Evolutionary conservation across 352 stramenopile species (phyloP).

Genomic region (Pythium myriotylum): DNA sequence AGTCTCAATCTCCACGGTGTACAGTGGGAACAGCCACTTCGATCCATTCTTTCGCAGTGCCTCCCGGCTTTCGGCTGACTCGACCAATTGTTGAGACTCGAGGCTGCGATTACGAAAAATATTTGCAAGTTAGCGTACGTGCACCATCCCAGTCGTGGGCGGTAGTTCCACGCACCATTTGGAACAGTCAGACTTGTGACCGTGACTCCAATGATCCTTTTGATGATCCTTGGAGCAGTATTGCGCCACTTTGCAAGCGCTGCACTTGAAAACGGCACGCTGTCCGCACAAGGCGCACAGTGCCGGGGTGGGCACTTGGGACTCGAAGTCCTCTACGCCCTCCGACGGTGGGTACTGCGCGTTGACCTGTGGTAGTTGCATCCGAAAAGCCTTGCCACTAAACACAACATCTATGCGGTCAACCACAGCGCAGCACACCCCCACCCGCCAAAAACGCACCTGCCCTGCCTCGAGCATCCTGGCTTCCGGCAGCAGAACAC

Average conservation of each 20-base stretch:
- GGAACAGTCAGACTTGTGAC: constrained; percentile 68
- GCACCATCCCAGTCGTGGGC: too few relatives aligned
- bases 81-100: constrained; percentile 41
- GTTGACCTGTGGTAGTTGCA: constrained; percentile 90
- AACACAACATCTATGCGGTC: too few relatives aligned
- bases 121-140: too few relatives aligned
- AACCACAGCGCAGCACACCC: neutral
- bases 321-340: constrained; percentile 34
- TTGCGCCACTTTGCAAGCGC: constrained; percentile 67
- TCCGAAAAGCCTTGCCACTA: constrained; percentile 76
- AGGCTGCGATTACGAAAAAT: too few relatives aligned
- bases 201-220: constrained; percentile 77
- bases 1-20: constrained; percentile 78
- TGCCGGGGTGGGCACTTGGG: constrained; percentile 6
- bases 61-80: constrained; percentile 36
- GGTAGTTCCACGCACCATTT: constrained; percentile 58
- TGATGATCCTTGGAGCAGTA: constrained; percentile 82
- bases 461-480: constrained; percentile 57
- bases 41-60: constrained; percentile 52
- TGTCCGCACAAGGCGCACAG: constrained; percentile 69
- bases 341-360: constrained; percentile 83
- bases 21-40: constrained; percentile 77
- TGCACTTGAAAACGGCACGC: constrained; percentile 68
- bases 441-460: constrained; percentile 12
- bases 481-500: constrained; percentile 89